These are phyloP conservation scores for Lactarius hengduanensis DNA, from an alignment of 768 basidiomycete genomes.

Conservation along the genomic window DNA sequence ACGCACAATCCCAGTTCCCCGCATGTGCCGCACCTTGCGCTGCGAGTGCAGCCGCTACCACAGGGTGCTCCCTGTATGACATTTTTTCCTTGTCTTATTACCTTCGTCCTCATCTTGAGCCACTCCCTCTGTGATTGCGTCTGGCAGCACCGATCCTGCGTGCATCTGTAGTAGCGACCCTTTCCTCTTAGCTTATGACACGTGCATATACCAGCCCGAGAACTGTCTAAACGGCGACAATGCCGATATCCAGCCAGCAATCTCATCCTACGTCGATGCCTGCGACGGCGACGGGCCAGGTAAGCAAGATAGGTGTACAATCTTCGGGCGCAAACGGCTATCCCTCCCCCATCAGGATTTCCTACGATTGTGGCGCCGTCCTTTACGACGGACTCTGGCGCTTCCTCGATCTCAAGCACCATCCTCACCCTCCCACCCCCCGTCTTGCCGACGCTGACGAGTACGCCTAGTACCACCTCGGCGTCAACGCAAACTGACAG, in stretches of 20 bases:
- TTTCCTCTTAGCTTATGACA: background rate
- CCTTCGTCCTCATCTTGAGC: background rate
- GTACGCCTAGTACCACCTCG: background rate
- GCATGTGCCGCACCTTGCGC: background rate
- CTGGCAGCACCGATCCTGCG: background rate
- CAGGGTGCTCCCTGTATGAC: slow-evolving; percentile 2
- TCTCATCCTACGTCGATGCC: background rate
- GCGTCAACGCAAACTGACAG: background rate
- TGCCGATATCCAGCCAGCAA: background rate
- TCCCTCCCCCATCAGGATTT: background rate
- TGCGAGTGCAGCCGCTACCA: background rate
- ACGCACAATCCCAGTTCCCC: background rate
- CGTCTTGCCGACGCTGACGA: background rate
- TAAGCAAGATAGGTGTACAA: background rate
- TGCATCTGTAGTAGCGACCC: background rate
- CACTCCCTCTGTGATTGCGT: background rate
- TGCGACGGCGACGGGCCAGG: background rate
- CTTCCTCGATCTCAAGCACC: background rate
- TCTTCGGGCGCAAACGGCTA: background rate
- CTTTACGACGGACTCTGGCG: background rate
- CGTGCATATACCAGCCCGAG: background rate
- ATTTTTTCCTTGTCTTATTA: background rate
- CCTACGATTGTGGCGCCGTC: background rate
- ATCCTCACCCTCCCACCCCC: background rate
- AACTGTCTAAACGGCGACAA: background rate